Evolutionary conservation across 768 basidiomycete genomes (phyloP).

Genomic region (Boletus rex-veris): DNA sequence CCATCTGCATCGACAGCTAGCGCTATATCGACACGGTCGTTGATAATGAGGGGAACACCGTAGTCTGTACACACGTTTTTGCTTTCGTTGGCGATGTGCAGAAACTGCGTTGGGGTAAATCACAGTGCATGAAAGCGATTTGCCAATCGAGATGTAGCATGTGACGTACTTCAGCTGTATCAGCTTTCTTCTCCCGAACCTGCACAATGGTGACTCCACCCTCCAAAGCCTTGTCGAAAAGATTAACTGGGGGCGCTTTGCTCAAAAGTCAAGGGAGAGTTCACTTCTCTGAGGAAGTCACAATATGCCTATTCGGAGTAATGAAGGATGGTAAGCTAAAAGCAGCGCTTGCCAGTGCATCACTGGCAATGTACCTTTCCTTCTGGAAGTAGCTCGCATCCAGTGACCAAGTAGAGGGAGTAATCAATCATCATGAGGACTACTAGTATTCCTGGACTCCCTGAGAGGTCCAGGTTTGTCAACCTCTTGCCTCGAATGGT

Average conservation of each 20-base stretch:
- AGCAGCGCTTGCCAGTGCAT: neutral
- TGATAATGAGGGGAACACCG: slow-evolving; percentile 80
- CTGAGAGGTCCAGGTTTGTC: too few species aligned
- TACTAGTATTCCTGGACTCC: too few species aligned
- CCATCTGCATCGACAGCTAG: slow-evolving; percentile 73
- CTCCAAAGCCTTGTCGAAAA: slow-evolving; percentile 56
- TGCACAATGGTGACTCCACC: slow-evolving; percentile 92
- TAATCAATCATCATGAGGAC: slow-evolving; percentile 42
- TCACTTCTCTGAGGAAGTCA: slow-evolving; percentile 71
- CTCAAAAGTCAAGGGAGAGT: neutral
- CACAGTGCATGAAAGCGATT: neutral
- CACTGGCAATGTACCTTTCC: slow-evolving; percentile 64
- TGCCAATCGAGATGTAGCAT: neutral
- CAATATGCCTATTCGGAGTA: slow-evolving; percentile 53
- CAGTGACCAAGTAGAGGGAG: slow-evolving; percentile 86
- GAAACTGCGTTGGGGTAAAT: slow-evolving; percentile 49
- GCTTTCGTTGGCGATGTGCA: slow-evolving; percentile 64
- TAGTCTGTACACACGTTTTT: slow-evolving; percentile 74
- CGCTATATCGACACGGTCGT: slow-evolving; percentile 85
- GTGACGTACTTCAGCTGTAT: slow-evolving; percentile 69
- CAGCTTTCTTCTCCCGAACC: slow-evolving; percentile 78
- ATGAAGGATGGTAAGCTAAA: neutral
- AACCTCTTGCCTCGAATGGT: too few species aligned
- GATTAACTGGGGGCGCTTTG: neutral
- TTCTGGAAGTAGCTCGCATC: slow-evolving; percentile 68